These are phyloP conservation scores for Pharnaceum exiguum DNA, from an alignment of 148 eudicot species.

Conservation along the genomic window DNA sequence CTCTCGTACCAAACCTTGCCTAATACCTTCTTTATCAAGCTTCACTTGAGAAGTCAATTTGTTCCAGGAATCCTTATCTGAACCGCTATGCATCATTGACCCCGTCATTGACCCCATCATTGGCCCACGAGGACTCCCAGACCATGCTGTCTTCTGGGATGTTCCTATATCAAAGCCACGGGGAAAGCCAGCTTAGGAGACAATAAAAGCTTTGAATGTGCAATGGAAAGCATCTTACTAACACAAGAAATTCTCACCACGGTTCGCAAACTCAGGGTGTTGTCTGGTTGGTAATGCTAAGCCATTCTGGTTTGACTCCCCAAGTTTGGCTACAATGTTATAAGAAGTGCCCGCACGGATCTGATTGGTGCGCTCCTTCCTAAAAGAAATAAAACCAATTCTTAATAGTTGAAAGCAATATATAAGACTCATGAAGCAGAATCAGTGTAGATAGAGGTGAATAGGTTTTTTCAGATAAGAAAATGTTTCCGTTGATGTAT, in stretches of 20 bases:
- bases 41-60: neutral
- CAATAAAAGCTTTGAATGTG: neutral
- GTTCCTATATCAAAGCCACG: slow-evolving; percentile 19
- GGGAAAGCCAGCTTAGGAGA: neutral
- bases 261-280: slow-evolving; percentile 14
- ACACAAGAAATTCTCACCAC: neutral
- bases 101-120: neutral
- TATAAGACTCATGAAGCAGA: no score
- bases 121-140: slow-evolving; percentile 7
- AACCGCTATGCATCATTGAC: neutral
- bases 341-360: slow-evolving; percentile 15
- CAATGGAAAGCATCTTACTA: neutral
- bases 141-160: neutral
- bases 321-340: slow-evolving; percentile 16
- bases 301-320: slow-evolving; percentile 21
- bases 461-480: no score
- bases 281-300: slow-evolving; percentile 18
- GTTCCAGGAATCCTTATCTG: slow-evolving; percentile 11
- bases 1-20: slow-evolving; percentile 7
- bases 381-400: slow-evolving; percentile 6
- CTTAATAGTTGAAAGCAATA: no score
- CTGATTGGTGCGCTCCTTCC: slow-evolving; percentile 31
- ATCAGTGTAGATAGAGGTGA: no score
- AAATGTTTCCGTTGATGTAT: no score
- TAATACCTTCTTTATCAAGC: slow-evolving; percentile 4